Conservation (phyloP, 148 eudicot species). For the Linanthus parryae region DNA sequence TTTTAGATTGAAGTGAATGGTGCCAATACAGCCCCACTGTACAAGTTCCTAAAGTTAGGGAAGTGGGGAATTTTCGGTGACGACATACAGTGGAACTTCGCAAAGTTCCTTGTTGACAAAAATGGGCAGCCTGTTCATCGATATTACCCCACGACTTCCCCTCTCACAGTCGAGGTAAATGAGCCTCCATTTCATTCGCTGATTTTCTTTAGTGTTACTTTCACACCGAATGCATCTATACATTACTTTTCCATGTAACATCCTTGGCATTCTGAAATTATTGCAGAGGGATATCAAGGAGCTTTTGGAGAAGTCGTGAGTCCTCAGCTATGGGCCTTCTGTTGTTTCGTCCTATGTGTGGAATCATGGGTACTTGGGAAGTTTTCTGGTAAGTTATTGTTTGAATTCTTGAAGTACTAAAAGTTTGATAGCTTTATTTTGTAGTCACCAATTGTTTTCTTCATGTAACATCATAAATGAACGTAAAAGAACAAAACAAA, state of each 20-base stretch:
- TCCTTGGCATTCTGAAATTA: not conserved
- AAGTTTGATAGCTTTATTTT: too few species aligned
- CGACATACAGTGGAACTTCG: conserved; percentile 74
- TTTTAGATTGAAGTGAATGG: conserved; percentile 65
- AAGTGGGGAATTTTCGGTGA: conserved; percentile 66
- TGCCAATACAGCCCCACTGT: conserved; percentile 46
- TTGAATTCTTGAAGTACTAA: too few species aligned
- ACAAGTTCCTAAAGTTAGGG: conserved; percentile 51
- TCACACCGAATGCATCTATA: not conserved
- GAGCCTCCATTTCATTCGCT: not conserved
- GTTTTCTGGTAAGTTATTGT: too few species aligned
- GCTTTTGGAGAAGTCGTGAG: conserved; percentile 29
- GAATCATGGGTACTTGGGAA: too few species aligned
- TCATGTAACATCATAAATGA: too few species aligned
- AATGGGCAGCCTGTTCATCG: conserved; percentile 51
- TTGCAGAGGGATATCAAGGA: conserved; percentile 67
- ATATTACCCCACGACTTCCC: conserved; percentile 70
- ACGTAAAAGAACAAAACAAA: too few species aligned
- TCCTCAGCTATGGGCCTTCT: too few species aligned
- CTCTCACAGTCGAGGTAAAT: conserved; percentile 62
- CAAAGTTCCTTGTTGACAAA: conserved; percentile 61
- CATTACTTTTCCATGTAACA: not conserved
- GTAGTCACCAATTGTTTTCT: too few species aligned
- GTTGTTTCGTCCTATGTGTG: too few species aligned
- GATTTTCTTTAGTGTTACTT: not conserved